A percentile compares a stretch with the other conserved stretches of the same genome.
These are phyloP conservation scores for Pichia norvegensis DNA, from an alignment of 1,139 yeast species.

Conservation along the genomic window DNA sequence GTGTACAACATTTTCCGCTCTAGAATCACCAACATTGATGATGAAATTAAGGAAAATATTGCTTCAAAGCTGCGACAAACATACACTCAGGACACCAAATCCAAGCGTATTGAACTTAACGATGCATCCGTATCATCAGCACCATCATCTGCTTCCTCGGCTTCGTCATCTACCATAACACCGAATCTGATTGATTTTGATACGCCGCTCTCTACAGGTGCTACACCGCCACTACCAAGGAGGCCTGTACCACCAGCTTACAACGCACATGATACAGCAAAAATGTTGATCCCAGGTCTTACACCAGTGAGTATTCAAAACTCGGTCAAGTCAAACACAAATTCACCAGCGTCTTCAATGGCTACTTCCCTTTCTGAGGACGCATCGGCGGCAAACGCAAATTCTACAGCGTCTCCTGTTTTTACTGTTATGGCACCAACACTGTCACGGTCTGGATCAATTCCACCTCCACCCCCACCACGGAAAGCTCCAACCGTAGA, in stretches of 20 bases:
- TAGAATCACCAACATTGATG: conserved; percentile 59
- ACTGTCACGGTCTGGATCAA: conserved; percentile 20
- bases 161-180: conserved; percentile 13
- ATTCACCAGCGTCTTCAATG: conserved; percentile 3
- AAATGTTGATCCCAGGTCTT: conserved; percentile 21
- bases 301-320: conserved; percentile 14
- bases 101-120: conserved; percentile 23
- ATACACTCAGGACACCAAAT: conserved; percentile 31
- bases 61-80: conserved; percentile 45
- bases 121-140: conserved; percentile 17
- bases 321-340: conserved; percentile 7
- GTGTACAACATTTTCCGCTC: conserved; percentile 70
- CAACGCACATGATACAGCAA: conserved; percentile 17
- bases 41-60: conserved; percentile 41
- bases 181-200: conserved; percentile 22
- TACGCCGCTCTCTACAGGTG: conserved; percentile 5
- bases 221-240: conserved; percentile 16
- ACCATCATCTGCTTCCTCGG: conserved; percentile 11
- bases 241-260: conserved; percentile 24
- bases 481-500: background rate
- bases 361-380: conserved; percentile 7
- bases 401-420: background rate
- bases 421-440: conserved; percentile 27
- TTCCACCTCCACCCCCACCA: conserved; percentile 24
- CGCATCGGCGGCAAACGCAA: background rate